Conservation (phyloP, 2,329 filamentous ascomycete genomes). For the Leptosphaerulina australis region DNA sequence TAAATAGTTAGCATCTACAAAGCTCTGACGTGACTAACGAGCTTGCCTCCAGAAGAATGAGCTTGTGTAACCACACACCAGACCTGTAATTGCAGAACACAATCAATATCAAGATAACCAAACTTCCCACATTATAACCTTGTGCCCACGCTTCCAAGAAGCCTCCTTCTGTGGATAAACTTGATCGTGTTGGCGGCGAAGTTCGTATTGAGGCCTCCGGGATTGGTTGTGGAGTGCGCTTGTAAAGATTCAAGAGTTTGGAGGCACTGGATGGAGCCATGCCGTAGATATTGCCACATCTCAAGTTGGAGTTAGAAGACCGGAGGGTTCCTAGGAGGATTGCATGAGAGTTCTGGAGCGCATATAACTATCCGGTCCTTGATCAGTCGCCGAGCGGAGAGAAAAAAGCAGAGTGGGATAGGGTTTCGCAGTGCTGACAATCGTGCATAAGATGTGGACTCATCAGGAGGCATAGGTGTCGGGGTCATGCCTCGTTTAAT, state of each 20-base stretch:
- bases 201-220: slow-evolving; percentile 32
- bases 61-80: slow-evolving; percentile 43
- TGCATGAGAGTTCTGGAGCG: neutral
- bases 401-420: slow-evolving; percentile 1
- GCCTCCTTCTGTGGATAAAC: slow-evolving; percentile 36
- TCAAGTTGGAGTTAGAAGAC: neutral
- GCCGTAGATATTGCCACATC: slow-evolving; percentile 6
- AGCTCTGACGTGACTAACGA: neutral
- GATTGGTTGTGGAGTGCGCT: slow-evolving; percentile 26
- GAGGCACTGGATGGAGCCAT: slow-evolving; percentile 35
- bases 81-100: slow-evolving; percentile 47
- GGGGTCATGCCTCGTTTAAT: slow-evolving; percentile 6
- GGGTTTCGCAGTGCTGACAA: slow-evolving; percentile 10
- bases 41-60: slow-evolving; percentile 43
- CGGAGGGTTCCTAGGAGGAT: neutral
- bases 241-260: slow-evolving; percentile 18
- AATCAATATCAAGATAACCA: slow-evolving; percentile 45
- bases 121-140: slow-evolving; percentile 45
- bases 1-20: slow-evolving; percentile 12
- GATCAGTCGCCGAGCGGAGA: slow-evolving; percentile 1
- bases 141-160: slow-evolving; percentile 46
- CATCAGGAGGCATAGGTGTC: slow-evolving; percentile 3
- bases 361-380: neutral
- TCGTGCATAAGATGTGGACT: slow-evolving; percentile 5
- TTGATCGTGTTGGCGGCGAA: slow-evolving; percentile 35